Conservation (phyloP, 1,284 basidiomycete species). For the Austroboletus sp. region DNA sequence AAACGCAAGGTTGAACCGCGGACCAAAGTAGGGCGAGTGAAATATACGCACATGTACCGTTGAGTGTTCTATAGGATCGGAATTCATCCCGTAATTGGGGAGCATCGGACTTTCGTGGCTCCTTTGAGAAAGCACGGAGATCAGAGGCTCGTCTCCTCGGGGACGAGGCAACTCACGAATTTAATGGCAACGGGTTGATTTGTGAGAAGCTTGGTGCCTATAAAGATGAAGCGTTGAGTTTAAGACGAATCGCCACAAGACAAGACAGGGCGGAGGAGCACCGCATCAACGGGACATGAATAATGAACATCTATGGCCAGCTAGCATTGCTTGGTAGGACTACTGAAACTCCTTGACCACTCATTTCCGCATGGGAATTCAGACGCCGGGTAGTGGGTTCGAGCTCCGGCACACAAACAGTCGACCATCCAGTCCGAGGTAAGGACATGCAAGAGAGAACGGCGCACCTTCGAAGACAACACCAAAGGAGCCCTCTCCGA, state of each 20-base stretch:
- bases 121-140: conserved; percentile 44
- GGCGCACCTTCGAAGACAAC: conserved; percentile 71
- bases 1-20: conserved; percentile 14
- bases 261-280: conserved; percentile 2
- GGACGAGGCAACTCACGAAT: conserved; percentile 61
- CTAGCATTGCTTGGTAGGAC: conserved; percentile 6
- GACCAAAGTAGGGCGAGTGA: conserved; percentile 4
- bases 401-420: background rate
- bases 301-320: conserved; percentile 1
- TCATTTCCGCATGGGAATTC: conserved; percentile 3
- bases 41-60: conserved; percentile 74
- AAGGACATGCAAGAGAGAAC: background rate
- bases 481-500: conserved; percentile 80
- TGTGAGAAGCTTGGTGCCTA: conserved; percentile 83
- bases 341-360: conserved; percentile 6
- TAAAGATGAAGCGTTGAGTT: conserved; percentile 15
- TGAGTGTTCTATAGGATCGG: conserved; percentile 91
- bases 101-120: conserved; percentile 96
- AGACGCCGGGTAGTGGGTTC: conserved; percentile 17
- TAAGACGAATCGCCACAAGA: conserved; percentile 2
- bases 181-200: conserved; percentile 94
- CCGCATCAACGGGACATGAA: conserved; percentile 7
- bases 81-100: conserved; percentile 97
- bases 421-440: conserved; percentile 3
- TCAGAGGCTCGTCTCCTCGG: conserved; percentile 13